phyloP scores from a whole-genome alignment of 306 rosid genomes.

The Vigna hirtella region DNA sequence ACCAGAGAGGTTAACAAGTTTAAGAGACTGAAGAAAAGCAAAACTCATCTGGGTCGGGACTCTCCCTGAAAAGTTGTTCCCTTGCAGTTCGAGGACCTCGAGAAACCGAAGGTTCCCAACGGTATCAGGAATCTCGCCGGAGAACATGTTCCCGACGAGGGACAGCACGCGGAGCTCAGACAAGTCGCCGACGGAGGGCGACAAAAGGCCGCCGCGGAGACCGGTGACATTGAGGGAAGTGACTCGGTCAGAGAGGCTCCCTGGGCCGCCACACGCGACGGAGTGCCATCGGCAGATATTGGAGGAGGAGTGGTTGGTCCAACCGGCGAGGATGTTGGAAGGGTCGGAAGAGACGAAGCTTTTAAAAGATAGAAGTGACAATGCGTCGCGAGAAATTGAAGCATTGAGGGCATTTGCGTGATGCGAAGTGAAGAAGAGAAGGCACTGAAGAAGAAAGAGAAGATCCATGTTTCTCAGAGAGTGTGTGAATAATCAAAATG shows the following conservation, averaged over 20 bases:
- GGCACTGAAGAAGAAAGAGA: slow-evolving; percentile 22
- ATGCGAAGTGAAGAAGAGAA: slow-evolving; percentile 26
- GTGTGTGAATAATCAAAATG: not conserved
- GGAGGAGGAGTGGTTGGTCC: slow-evolving; percentile 45
- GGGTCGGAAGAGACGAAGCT: slow-evolving; percentile 49
- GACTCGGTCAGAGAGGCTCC: slow-evolving; percentile 44
- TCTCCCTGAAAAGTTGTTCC: slow-evolving; percentile 65
- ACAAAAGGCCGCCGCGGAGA: slow-evolving; percentile 48
- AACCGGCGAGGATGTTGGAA: slow-evolving; percentile 47
- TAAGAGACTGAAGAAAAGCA: slow-evolving; percentile 49
- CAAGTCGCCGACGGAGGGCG: slow-evolving; percentile 51
- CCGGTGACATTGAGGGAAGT: slow-evolving; percentile 50
- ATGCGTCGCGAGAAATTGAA: slow-evolving; percentile 49
- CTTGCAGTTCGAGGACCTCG: slow-evolving; percentile 63
- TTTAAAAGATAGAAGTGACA: slow-evolving; percentile 65
- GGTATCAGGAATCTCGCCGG: slow-evolving; percentile 59
- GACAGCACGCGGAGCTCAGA: slow-evolving; percentile 55
- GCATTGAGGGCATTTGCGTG: slow-evolving; percentile 43
- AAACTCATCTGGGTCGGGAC: slow-evolving; percentile 53
- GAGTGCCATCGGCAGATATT: slow-evolving; percentile 59
- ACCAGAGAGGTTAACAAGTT: slow-evolving; percentile 59
- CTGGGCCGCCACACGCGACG: slow-evolving; percentile 56
- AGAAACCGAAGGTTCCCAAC: slow-evolving; percentile 50
- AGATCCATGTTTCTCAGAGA: slow-evolving; percentile 43
- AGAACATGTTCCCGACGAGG: slow-evolving; percentile 56